Evolutionary conservation across 2,329 filamentous ascomycete genomes (phyloP), one percentile per base, ranked within the genome.

Genomic region (Kalaharituber pfeilii): DNA sequence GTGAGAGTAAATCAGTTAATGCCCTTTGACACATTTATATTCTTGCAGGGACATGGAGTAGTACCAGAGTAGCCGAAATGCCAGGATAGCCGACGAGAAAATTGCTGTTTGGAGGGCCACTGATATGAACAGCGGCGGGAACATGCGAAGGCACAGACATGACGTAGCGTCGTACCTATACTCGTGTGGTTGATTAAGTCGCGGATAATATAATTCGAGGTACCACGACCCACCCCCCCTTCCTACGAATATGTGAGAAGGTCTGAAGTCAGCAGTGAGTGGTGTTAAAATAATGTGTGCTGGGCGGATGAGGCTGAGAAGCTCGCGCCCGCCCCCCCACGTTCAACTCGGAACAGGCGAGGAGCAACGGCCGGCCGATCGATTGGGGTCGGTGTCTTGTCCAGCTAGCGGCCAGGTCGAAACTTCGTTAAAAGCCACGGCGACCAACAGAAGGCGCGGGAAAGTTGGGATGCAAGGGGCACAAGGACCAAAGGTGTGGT

Each of bases 11-110:
- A 53, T 52, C 53, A 39, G 33, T 18, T 18, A 25, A 50, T 36
- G 39, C 27, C 50, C 25, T 51, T 29, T 28, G 28, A n/a, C 27
- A 27, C 24, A 45, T n/a, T 33, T 20, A 18, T 18, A 5, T n/a
- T 26, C 25, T 18, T 53, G 49, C 52, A 53, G 56, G 49, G 52
- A 54, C 49, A 54, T 47, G 53, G 52, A 55, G 50, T 26, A 86
- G 71, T 77, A 95, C 88, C 78, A 95, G 71, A 33, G 91, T 98
- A 65, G 91, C 91, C 54, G 89, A 95, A 69, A 98, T 96, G 63
- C 91, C 91, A 54, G 91, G 91, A 70, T 96, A 98, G 64, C 91
- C 91, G 63, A 96, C 86, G 61, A 96, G 76, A 68, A 94, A 95
- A 71, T 85, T 91, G 71, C 86, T 91, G 72, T 98, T 98, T 64